phyloP scores from a whole-genome alignment of 148 eudicot genomes.

The Dysphania ambrosioides region DNA sequence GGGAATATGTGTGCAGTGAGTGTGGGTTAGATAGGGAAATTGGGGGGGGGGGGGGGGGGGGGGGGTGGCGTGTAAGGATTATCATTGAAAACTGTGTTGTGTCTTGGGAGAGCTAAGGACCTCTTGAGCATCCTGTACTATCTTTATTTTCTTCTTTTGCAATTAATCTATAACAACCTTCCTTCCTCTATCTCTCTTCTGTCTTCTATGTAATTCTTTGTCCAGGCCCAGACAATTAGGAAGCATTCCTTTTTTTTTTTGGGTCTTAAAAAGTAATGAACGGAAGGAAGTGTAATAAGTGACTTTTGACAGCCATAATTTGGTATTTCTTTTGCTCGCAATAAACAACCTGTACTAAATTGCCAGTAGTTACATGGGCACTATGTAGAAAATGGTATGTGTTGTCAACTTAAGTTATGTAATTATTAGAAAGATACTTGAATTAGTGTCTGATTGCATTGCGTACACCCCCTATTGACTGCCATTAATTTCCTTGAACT shows the following conservation, averaged over 20 bases:
- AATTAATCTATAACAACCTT: too few species aligned
- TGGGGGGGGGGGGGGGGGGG: too few species aligned
- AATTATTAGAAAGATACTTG: neutral
- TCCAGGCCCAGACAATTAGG: neutral
- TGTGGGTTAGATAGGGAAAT: too few species aligned
- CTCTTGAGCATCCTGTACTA: too few species aligned
- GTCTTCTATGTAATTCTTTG: too few species aligned
- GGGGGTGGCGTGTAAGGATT: too few species aligned
- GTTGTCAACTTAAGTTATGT: neutral
- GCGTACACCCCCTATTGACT: constrained; percentile 2
- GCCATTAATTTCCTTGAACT: constrained; percentile 3
- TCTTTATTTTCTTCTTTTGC: too few species aligned
- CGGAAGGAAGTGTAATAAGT: neutral
- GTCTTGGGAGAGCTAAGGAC: too few species aligned
- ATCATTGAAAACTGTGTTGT: too few species aligned
- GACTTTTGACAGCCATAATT: neutral
- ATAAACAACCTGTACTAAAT: neutral
- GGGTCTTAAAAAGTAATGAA: neutral
- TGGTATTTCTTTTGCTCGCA: neutral
- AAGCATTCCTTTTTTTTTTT: too few species aligned
- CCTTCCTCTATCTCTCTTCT: too few species aligned
- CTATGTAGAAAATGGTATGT: neutral
- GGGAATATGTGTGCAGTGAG: too few species aligned
- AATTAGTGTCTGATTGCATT: neutral
- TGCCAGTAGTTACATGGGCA: neutral